Evolutionary conservation across 2,329 filamentous ascomycete genomes (phyloP).

Genomic region (Penicillium sp.): DNA sequence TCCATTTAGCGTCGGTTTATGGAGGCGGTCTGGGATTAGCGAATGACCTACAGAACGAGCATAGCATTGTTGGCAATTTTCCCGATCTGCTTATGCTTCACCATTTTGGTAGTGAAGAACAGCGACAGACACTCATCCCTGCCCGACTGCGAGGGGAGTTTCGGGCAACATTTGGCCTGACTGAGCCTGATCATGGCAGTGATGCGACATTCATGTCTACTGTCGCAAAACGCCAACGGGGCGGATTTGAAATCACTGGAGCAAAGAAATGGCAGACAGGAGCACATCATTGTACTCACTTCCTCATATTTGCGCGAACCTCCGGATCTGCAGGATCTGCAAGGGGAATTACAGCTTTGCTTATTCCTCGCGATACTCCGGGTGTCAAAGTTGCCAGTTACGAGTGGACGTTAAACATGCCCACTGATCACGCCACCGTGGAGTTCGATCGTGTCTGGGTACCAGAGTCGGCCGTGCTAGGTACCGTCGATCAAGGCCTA

Average conservation of each 20-base stretch:
- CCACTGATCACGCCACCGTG: slow-evolving; percentile 66
- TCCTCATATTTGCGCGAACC: slow-evolving; percentile 64
- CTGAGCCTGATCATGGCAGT: slow-evolving; percentile 64
- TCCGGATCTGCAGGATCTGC: slow-evolving; percentile 57
- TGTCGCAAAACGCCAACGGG: slow-evolving; percentile 50
- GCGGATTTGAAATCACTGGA: slow-evolving; percentile 56
- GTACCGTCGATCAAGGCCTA: slow-evolving; percentile 58
- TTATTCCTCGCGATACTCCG: slow-evolving; percentile 57
- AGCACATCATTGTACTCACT: slow-evolving; percentile 64
- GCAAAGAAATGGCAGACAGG: slow-evolving; percentile 69
- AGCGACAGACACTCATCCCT: slow-evolving; percentile 59
- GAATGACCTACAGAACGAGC: slow-evolving; percentile 68
- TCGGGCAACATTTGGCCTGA: slow-evolving; percentile 64
- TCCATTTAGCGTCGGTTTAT: slow-evolving; percentile 57
- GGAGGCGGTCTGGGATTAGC: slow-evolving; percentile 59
- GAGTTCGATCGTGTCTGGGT: slow-evolving; percentile 62
- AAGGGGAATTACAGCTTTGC: slow-evolving; percentile 64
- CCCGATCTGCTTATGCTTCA: slow-evolving; percentile 65
- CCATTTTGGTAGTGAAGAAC: slow-evolving; percentile 60
- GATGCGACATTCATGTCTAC: slow-evolving; percentile 68
- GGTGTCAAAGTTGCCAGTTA: slow-evolving; percentile 61
- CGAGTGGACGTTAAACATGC: slow-evolving; percentile 70
- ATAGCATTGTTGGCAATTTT: slow-evolving; percentile 65
- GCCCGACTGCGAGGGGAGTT: slow-evolving; percentile 58
- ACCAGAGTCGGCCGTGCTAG: slow-evolving; percentile 57